Evolutionary conservation across 1,284 basidiomycete species (phyloP), one percentile per base, ranked within the genome.

Genomic region (Heterobasidion annosum): DNA sequence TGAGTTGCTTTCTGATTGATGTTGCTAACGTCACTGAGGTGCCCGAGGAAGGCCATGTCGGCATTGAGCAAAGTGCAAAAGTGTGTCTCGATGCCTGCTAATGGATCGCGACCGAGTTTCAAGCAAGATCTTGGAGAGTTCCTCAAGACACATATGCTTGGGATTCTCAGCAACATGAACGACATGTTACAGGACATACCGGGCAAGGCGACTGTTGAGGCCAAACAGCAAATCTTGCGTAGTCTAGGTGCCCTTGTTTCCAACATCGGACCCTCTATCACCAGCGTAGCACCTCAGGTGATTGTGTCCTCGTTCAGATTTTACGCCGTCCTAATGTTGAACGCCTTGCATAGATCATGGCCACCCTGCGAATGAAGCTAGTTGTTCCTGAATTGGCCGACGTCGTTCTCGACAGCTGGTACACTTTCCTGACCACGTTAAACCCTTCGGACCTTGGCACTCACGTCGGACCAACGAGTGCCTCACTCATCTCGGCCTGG

Each of bases 321-420:
- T 25, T 0, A 43, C 19, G 6, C 54, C 3, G 18, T 44, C 40
- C n/a, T 34, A 43, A 25, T 25, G 25, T 5, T 25, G 25, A 46
- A 55, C 63, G 13, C 37, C 37, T 12, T 7, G 12, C 37, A 12
- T 61, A 97, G 93, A 88, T 99, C 62, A 93, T 99, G 87, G 93
- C 96, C 0, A 93, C 90, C n/a, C 78, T 99, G 45, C 96, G 98
- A 70, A 93, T 90, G 16, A 91, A 88, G 67, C 76, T 98, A 7
- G 72, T 76, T 45, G 75, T 87, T 8, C 78, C 80, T 0, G 86
- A 88, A 54, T 75, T 99, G 4, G 80, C 90, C 1, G 80, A 88
- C 55, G 83, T 85, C 3, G 91, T 93, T 0, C 75, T 99, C 2
- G 73, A 82, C 43, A 91, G 86, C 50, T 98, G 95, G 94, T 70